Evolutionary conservation across 768 basidiomycete species (phyloP), one percentile per base, ranked within the genome.

Genomic region (Russula abietina): DNA sequence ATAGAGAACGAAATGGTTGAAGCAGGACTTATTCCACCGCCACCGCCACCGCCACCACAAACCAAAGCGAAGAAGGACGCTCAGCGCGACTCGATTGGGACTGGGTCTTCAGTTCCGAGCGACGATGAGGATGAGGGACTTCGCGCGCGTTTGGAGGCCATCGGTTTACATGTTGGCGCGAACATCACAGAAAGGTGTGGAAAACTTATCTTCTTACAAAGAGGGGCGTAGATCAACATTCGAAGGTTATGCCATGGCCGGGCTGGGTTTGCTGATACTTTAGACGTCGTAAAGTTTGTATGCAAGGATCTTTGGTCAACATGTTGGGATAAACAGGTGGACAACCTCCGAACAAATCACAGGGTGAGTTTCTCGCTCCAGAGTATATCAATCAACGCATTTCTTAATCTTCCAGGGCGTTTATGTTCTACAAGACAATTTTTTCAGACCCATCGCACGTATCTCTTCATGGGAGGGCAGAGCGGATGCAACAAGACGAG

Each of bases 291-390:
- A 76, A 97, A 98, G 73, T 97, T 97, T 70, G 81, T 98, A 61
- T 98, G 94, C 77, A 98, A 98, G 71, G 94, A 98, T 60, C 76
- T 98, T n/a, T 98, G 94, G 91, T 78, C 84, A 0, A 84, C 87
- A 24, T 89, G 88, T 60, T 97, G 91, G 87, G 90, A 93, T 57
- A 95, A 95, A 71, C 95, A 96, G 72, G 91, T 97, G 1, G 94
- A 97, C 70, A 98, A 98, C 73, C 76, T 98, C 61, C 83, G 94
- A 50, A 98, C 94, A 17, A 98, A 98, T 72, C 95, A 96, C 73
- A 80, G 94, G 54, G 93, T 93, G 70, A 84, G 76, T 46, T 55
- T 33, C 36, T 2, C 9, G 30, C 28, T 32, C 39, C 14, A 46
- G 22, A 33, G 8, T 14, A 11, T n/a, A 38, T 22, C n/a, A 7